phyloP scores from a whole-genome alignment of 208 protist species.

The Wallacemonas sp. region DNA sequence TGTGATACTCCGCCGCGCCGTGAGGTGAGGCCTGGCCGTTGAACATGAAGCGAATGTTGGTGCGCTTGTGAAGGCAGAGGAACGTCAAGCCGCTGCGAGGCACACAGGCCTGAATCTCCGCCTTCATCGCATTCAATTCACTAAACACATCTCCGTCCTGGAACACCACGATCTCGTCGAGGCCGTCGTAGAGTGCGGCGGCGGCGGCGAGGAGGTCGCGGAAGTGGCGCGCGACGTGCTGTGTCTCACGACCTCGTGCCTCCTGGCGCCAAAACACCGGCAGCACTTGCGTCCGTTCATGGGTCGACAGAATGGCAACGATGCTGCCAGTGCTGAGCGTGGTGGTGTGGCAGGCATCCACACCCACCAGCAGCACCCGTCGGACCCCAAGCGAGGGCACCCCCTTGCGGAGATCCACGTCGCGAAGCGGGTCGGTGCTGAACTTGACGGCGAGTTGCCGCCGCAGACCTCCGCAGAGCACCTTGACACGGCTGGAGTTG shows the following conservation, averaged over 20 bases:
- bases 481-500: slow-evolving; percentile 22
- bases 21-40: slow-evolving; percentile 7
- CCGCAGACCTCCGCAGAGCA: slow-evolving; percentile 40
- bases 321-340: slow-evolving; percentile 59
- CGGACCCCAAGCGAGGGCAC: slow-evolving; percentile 56
- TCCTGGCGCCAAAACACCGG: slow-evolving; percentile 80
- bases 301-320: slow-evolving; percentile 65
- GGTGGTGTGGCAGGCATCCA: slow-evolving; percentile 87
- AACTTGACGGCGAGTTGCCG: slow-evolving; percentile 55
- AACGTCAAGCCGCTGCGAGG: slow-evolving; percentile 82
- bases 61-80: slow-evolving; percentile 89
- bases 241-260: slow-evolving; percentile 58
- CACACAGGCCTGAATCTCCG: slow-evolving; percentile 36
- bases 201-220: slow-evolving; percentile 31
- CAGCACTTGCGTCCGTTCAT: slow-evolving; percentile 57
- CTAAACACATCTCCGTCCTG: slow-evolving; percentile 89
- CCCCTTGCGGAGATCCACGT: slow-evolving; percentile 58
- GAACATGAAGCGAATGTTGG: slow-evolving; percentile 87
- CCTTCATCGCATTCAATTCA: slow-evolving; percentile 60
- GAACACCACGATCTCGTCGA: slow-evolving; percentile 89
- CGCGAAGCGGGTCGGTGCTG: slow-evolving; percentile 65
- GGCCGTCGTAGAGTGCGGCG: slow-evolving; percentile 37
- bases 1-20: slow-evolving; percentile 21
- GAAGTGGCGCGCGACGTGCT: slow-evolving; percentile 61
- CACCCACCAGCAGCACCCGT: slow-evolving; percentile 70